Base-by-base conservation (phyloP, 2,329 filamentous ascomycete genomes). In the Colletotrichum acutatum region DNA sequence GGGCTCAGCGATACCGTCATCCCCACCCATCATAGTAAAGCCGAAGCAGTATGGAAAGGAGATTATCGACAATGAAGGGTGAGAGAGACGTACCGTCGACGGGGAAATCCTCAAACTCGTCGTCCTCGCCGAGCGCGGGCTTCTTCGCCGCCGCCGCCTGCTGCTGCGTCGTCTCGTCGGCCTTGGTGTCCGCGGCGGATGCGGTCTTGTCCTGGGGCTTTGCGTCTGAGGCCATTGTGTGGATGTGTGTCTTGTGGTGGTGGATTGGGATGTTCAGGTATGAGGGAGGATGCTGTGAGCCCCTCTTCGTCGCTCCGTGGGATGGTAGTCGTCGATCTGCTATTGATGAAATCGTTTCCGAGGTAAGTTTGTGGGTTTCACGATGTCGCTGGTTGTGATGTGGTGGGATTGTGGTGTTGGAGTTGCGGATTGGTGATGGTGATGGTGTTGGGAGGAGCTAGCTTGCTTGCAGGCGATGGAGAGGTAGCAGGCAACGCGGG, bases 21-120 rank as follows among this genome's bases (percentile, higher is more conserved):
- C 14, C 0, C 1, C 7, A 7, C 1, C 42, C 3, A 8, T 19
- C 37, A 42, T 42, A 16, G 32, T 8, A 19, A 42, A 42, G 16
- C 9, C 16, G 37, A 42, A 42, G 37, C 16, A 19, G 6, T 1
- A 32, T 12, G 53, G 26, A n/a, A 16, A 19, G 5, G 34, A 14
- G 19, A 8, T 16, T 22, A 22, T 16, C 22, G 9, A 30, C 8
- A 14, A 24, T 8, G 22, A 37, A 4, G 52, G 65, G 30, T 42
- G 58, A 19, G 42, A 34, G 6, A n/a, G 16, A 80, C 86, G 54
- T 85, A 98, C 97, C 95, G 85, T 99, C 96, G 69, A 97, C 94
- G 30, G 97, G 97, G 80, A 99, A 99, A 83, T 99, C 97, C 82
- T 99, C 97, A 80, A 99, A 99, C 86, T 99, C 97, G 83, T 99